Base-by-base conservation (phyloP, 306 rosid genomes). In the Canavalia ensiformis region DNA sequence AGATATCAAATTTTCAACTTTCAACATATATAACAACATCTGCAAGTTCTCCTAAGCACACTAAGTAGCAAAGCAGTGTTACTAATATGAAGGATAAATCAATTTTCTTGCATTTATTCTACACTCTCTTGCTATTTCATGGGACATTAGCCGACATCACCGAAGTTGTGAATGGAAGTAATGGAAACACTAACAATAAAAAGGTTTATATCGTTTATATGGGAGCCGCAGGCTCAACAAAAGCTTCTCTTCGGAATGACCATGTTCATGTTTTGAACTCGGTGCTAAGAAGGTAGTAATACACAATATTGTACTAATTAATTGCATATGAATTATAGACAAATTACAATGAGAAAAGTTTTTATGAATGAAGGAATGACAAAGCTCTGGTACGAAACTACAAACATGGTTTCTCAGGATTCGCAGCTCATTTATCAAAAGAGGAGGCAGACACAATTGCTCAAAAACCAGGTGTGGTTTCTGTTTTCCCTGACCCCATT, bases 381-480 rank as follows among this genome's bases (percentile, higher is more conserved):
- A 94, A 79, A 11, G 91, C 91, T 13, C 37, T 92, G 71, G 84
- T 92, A 54, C 90, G 80, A 13, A 90, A 88, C 29, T 94, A 92
- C 34, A 91, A 12, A 66, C 89, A 92, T 52, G 98, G 98, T 8
- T 94, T 94, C 86, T 88, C 97, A 0, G 98, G 98, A 1, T 92
- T 94, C 39, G 97, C 97, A 2, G 97, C 97, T 25, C 90, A 82
- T 55, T 44, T 94, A 37, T 74, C 97, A 0, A 72, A 89, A 77
- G 78, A 87, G 34, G 97, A 94, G 55, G 95, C 97, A 5, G 31
- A 2, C 0, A 86, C 85, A 13, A 88, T 92, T 18, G 88, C 90
- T 39, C 42, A 71, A 7, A 85, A 79, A 50, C 88, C 92, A 0
- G 95, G 97, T 55, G 98, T 94, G 2, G 90, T 94, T 3, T 92